Evolutionary conservation across 2,329 filamentous ascomycete genomes (phyloP).

Genomic region (Penicillium sp.): DNA sequence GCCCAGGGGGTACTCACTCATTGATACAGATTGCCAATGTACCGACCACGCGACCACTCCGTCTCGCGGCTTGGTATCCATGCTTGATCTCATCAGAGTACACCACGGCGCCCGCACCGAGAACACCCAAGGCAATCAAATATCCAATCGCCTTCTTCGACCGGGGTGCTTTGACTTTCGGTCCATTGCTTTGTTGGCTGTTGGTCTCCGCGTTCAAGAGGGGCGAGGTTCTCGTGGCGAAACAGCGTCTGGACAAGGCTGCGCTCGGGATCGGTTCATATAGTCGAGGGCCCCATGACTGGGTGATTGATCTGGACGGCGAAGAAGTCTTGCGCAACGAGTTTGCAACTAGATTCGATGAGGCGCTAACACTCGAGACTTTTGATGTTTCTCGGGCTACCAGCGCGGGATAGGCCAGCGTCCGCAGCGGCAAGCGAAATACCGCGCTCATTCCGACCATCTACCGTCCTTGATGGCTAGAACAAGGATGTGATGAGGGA

Average conservation of each 20-base stretch:
- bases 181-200: conserved; percentile 5
- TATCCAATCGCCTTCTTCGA: conserved; percentile 32
- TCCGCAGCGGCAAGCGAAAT: conserved; percentile 35
- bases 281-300: neutral
- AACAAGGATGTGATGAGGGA: neutral
- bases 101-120: conserved; percentile 48
- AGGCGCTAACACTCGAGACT: conserved; percentile 12
- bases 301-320: neutral
- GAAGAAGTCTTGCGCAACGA: neutral
- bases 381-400: conserved; percentile 26
- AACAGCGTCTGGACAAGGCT: conserved; percentile 9
- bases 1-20: conserved; percentile 60
- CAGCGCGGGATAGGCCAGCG: conserved; percentile 30
- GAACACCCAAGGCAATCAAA: conserved; percentile 33
- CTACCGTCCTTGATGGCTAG: conserved; percentile 1
- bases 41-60: conserved; percentile 74
- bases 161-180: conserved; percentile 9
- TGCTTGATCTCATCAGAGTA: conserved; percentile 70
- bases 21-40: conserved; percentile 81
- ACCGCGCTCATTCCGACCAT: conserved; percentile 35
- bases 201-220: conserved; percentile 12
- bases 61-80: conserved; percentile 71
- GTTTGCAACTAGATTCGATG: conserved; percentile 5
- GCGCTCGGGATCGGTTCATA: neutral
- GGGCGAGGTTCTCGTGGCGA: conserved; percentile 19